These are phyloP conservation scores for Cladophialophora psammophila DNA, from an alignment of 2,329 filamentous ascomycete species.

Conservation along the genomic window DNA sequence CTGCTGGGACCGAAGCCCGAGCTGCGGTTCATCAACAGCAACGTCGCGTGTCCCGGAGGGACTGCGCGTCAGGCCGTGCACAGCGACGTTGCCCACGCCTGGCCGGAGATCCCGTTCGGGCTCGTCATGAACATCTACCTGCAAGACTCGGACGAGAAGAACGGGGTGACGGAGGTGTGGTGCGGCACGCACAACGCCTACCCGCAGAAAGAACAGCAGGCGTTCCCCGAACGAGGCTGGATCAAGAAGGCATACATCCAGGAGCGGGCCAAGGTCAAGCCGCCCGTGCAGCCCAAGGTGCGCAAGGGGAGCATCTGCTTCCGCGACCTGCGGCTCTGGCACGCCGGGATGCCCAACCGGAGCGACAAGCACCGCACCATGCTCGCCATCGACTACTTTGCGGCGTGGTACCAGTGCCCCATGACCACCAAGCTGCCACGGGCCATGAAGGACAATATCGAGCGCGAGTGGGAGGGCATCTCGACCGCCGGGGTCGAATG, in stretches of 20 bases:
- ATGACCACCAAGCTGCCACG: constrained; percentile 31
- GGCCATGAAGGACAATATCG: constrained; percentile 26
- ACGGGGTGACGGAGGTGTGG: constrained; percentile 61
- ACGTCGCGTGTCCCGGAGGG: constrained; percentile 49
- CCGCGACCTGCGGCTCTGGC: constrained; percentile 68
- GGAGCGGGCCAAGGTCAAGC: constrained; percentile 42
- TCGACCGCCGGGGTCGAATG: constrained; percentile 28
- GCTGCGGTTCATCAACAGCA: constrained; percentile 49
- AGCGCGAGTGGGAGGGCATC: constrained; percentile 29
- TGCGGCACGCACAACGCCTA: constrained; percentile 55
- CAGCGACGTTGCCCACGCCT: constrained; percentile 54
- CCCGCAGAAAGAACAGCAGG: constrained; percentile 45
- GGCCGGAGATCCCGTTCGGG: constrained; percentile 53
- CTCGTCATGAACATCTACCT: constrained; percentile 58
- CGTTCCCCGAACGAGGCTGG: constrained; percentile 45
- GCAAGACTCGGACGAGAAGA: constrained; percentile 52
- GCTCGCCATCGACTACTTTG: constrained; percentile 48
- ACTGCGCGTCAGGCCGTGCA: constrained; percentile 51
- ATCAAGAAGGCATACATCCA: constrained; percentile 47
- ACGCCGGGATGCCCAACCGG: constrained; percentile 68
- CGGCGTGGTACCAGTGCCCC: constrained; percentile 33
- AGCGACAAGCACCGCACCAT: constrained; percentile 54
- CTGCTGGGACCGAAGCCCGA: constrained; percentile 49
- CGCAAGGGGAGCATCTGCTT: constrained; percentile 63
- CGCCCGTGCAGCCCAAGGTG: constrained; percentile 50